Conservation (phyloP, 1,284 basidiomycete species). For the Malassezia equina region DNA sequence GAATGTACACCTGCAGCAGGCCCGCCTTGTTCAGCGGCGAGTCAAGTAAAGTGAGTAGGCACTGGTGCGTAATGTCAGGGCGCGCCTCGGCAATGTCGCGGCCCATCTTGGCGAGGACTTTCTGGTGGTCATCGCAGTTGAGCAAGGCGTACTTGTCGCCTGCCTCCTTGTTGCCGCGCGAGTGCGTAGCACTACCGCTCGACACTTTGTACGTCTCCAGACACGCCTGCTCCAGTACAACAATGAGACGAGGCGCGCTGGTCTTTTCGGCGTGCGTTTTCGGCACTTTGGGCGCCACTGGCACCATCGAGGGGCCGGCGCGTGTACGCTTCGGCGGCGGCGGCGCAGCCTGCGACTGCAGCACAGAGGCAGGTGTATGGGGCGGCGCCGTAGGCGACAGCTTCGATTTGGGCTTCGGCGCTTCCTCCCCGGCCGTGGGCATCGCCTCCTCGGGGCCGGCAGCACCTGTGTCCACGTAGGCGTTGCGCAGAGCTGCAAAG, state of each 20-base stretch:
- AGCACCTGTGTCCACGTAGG: slow-evolving; percentile 1
- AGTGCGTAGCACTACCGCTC: slow-evolving; percentile 49
- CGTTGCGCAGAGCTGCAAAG: slow-evolving; percentile 9
- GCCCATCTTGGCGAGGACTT: slow-evolving; percentile 92
- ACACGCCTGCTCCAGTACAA: slow-evolving; percentile 85
- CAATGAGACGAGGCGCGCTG: slow-evolving; percentile 56
- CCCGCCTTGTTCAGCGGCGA: slow-evolving; percentile 97
- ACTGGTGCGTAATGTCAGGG: slow-evolving; percentile 99
- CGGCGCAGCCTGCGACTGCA: slow-evolving; percentile 2
- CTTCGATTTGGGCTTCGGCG: slow-evolving; percentile 5
- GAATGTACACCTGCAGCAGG: slow-evolving; percentile 91
- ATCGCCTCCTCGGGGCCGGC: slow-evolving; percentile 9
- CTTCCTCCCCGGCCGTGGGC: neutral
- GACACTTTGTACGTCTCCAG: slow-evolving; percentile 87
- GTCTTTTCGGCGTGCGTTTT: slow-evolving; percentile 40
- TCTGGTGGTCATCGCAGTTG: slow-evolving; percentile 98
- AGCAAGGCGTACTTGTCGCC: slow-evolving; percentile 84
- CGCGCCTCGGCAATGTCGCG: slow-evolving; percentile 95
- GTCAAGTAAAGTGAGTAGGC: slow-evolving; percentile 88
- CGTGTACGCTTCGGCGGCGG: slow-evolving; percentile 31
- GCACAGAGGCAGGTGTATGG: slow-evolving; percentile 10
- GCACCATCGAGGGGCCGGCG: slow-evolving; percentile 38
- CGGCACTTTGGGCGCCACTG: slow-evolving; percentile 40
- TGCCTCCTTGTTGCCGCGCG: slow-evolving; percentile 46
- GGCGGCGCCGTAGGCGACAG: slow-evolving; percentile 12